Percentiles rank a stretch among this genome's conserved stretches.
phyloP scores from a whole-genome alignment of 371 early-diverging fungal species.

The Nematocida sp. region DNA sequence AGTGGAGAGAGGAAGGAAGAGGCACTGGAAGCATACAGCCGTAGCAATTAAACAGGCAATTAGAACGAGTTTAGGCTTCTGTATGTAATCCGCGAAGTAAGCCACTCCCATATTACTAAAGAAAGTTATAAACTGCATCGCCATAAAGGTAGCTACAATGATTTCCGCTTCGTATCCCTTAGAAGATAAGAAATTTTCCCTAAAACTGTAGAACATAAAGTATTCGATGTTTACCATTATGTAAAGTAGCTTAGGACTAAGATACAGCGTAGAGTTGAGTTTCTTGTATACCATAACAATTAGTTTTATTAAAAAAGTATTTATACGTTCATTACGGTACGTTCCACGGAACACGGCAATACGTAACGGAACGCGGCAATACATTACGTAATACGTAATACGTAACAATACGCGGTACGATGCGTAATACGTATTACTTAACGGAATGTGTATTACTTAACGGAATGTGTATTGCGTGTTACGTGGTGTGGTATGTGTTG shows the following conservation, averaged over 20 bases:
- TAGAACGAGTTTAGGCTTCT: constrained; percentile 58
- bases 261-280: constrained; percentile 43
- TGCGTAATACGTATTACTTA: too few relatives aligned
- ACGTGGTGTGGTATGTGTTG: too few relatives aligned
- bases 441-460: too few relatives aligned
- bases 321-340: not conserved
- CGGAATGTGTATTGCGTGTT: too few relatives aligned
- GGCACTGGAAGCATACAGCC: constrained; percentile 59
- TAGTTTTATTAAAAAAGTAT: constrained; percentile 34
- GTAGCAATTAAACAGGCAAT: constrained; percentile 51
- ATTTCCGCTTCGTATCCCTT: constrained; percentile 47
- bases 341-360: too few relatives aligned
- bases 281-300: constrained; percentile 45
- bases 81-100: constrained; percentile 61
- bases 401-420: too few relatives aligned
- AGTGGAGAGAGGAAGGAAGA: constrained; percentile 56
- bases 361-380: too few relatives aligned
- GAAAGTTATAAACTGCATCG: constrained; percentile 60
- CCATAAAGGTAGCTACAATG: constrained; percentile 23
- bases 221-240: constrained; percentile 62
- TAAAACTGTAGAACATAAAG: constrained; percentile 65
- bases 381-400: too few relatives aligned
- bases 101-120: constrained; percentile 66
- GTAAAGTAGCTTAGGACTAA: constrained; percentile 66
- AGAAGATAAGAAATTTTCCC: constrained; percentile 56